Base-by-base conservation (phyloP, 805 yeast species). In the Starmerella potacharoeniae region DNA sequence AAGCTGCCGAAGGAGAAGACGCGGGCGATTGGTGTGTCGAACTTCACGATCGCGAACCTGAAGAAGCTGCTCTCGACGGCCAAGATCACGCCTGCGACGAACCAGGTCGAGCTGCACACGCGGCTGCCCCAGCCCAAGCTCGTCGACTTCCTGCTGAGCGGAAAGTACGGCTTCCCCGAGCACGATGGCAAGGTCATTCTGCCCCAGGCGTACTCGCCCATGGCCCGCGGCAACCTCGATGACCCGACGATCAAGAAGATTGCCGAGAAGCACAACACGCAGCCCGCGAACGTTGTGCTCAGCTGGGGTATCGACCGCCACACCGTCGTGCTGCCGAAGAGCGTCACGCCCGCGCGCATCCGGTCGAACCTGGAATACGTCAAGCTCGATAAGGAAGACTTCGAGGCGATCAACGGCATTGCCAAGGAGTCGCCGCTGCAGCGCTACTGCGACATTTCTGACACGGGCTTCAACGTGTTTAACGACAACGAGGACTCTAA, bases 21-120 rank as follows among this genome's bases (percentile, higher is more conserved):
- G 31, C 78, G 74, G 62, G 79, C 89, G 29, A 77, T 86, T 66
- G 95, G 95, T 61, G 85, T 86, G 43, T 83, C 90, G 39, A 86
- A 86, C 71, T 80, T 82, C 66, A 76, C 85, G 17, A 69, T 77
- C 31, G 75, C 72, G 54, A 76, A 78, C 60, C 65, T 83, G 58
- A 70, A 76, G 56, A 74, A 69, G 51, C 70, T 86, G 56, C 72
- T 84, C 52, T 57, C 64, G 36, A 56, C 61, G 33, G 64, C 68
- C 48, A 62, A 58, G 61, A 56, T 78, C 50, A 76, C 74, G 35
- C 95, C 95, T 6, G 88, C 79, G 11, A 79, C 75, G 43, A 80
- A 83, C 70, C 95, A 87, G 73, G 75, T 85, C 57, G 95, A 87
- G 72, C 70, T 80, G 40, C 95, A 86, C 68, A 88, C 90, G 48